A percentile compares a stretch with the other conserved stretches of the same genome.
phyloP scores from a whole-genome alignment of 331 rosid genomes.

The Malus hybrid region DNA sequence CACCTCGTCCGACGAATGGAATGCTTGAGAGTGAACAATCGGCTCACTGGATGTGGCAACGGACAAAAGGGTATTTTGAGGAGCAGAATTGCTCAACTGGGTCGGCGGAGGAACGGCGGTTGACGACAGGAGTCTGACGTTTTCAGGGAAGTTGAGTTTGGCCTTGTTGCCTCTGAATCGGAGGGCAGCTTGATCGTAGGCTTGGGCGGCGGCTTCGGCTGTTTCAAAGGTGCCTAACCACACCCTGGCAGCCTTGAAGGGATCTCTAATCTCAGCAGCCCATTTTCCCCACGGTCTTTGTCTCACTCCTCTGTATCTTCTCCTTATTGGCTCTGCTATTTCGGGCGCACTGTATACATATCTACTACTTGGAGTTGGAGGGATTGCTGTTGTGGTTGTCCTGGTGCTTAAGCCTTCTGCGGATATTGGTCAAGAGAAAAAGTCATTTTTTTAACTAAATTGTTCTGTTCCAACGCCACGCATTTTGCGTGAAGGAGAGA shows the following conservation, averaged over 20 bases:
- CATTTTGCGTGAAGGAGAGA: neutral
- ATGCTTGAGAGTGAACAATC: conserved; percentile 11
- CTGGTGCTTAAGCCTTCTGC: neutral
- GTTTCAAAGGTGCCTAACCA: conserved; percentile 47
- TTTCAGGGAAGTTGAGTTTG: conserved; percentile 44
- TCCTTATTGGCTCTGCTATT: conserved; percentile 11
- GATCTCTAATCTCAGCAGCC: conserved; percentile 46
- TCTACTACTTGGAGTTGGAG: neutral
- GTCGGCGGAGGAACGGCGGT: conserved; percentile 2
- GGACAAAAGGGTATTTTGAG: conserved; percentile 15
- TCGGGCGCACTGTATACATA: conserved; percentile 18
- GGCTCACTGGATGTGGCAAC: conserved; percentile 12
- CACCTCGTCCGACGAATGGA: neutral
- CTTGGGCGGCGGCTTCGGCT: conserved; percentile 34
- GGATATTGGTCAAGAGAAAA: neutral
- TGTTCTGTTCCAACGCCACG: neutral
- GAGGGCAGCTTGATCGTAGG: conserved; percentile 41
- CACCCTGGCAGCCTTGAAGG: conserved; percentile 34
- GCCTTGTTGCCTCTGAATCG: conserved; percentile 44
- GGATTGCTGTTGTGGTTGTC: neutral
- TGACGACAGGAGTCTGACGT: conserved; percentile 30
- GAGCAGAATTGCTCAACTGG: conserved; percentile 2
- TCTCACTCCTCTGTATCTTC: conserved; percentile 46
- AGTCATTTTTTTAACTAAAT: neutral
- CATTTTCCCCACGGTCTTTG: conserved; percentile 51